phyloP scores from a whole-genome alignment of 495 filamentous ascomycete genomes.

The Xylaria cubensis region DNA sequence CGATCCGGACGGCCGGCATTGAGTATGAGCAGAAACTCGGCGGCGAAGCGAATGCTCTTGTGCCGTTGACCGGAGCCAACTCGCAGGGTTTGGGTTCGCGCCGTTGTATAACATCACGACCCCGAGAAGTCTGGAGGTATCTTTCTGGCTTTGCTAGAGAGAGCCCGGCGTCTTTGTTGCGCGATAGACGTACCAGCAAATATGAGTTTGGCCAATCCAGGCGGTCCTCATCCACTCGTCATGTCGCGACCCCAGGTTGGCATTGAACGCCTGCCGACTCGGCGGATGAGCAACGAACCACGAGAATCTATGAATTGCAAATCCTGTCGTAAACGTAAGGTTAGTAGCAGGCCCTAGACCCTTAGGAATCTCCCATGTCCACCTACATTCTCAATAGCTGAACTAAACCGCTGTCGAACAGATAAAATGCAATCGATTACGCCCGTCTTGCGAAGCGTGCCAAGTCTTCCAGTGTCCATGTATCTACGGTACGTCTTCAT shows the following conservation, averaged over 20 bases:
- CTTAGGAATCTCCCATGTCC: neutral
- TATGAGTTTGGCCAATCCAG: constrained; percentile 41
- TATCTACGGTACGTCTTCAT: constrained; percentile 73
- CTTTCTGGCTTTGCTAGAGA: neutral
- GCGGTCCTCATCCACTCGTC: constrained; percentile 45
- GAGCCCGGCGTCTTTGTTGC: neutral
- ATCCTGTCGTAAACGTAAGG: constrained; percentile 88
- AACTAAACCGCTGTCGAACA: constrained; percentile 43
- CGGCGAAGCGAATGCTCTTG: constrained; percentile 7
- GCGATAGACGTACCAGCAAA: constrained; percentile 32
- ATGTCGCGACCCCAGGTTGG: constrained; percentile 82
- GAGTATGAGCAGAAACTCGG: constrained; percentile 19
- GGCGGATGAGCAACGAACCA: constrained; percentile 75
- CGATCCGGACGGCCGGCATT: neutral
- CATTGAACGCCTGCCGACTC: constrained; percentile 80
- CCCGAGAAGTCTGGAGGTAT: neutral
- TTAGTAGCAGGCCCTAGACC: constrained; percentile 39
- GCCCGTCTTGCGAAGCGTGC: constrained; percentile 85
- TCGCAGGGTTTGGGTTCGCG: neutral
- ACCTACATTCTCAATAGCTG: constrained; percentile 11
- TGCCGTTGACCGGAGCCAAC: constrained; percentile 14
- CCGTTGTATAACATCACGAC: constrained; percentile 12
- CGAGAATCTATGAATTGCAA: constrained; percentile 95
- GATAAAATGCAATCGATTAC: constrained; percentile 90
- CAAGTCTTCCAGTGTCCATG: constrained; percentile 89